These are phyloP conservation scores for Sugiyamaella qingdaonensis DNA, from an alignment of 805 yeast species.

Conservation along the genomic window DNA sequence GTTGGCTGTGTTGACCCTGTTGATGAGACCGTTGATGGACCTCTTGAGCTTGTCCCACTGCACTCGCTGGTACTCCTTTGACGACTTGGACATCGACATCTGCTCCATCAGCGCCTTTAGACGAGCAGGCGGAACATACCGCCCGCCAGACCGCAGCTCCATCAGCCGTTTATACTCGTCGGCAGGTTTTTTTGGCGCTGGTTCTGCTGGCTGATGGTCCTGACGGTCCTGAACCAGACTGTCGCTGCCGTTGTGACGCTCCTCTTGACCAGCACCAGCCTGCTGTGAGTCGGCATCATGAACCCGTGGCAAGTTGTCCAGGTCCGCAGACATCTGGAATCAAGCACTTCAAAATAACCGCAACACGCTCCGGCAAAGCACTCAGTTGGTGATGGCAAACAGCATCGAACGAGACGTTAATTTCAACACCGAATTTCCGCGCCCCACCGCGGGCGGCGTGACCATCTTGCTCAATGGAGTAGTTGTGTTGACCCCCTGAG, in stretches of 20 bases:
- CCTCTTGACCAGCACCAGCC: slow-evolving; percentile 13
- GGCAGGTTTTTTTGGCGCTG: slow-evolving; percentile 22
- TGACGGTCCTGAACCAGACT: slow-evolving; percentile 15
- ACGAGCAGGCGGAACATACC: slow-evolving; percentile 53
- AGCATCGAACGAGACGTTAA: background rate
- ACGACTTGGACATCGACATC: slow-evolving; percentile 28
- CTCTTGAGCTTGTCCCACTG: slow-evolving; percentile 55
- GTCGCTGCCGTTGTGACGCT: slow-evolving; percentile 18
- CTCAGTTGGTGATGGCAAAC: background rate
- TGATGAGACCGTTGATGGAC: slow-evolving; percentile 46
- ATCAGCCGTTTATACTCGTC: slow-evolving; percentile 38
- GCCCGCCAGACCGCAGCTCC: slow-evolving; percentile 42
- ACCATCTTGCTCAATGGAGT: no score
- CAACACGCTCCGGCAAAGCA: no score
- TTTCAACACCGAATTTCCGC: no score
- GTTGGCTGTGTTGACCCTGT: slow-evolving; percentile 44
- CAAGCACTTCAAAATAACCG: no score
- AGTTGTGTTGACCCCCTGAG: no score
- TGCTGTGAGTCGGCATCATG: slow-evolving; percentile 25
- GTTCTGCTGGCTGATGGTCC: slow-evolving; percentile 11
- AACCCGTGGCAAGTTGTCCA: background rate
- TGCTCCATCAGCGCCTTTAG: slow-evolving; percentile 41
- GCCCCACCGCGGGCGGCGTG: no score
- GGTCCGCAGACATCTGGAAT: background rate
- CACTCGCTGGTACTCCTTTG: slow-evolving; percentile 45